phyloP scores from a whole-genome alignment of 2,329 filamentous ascomycete genomes.

The Penicillium sp. region DNA sequence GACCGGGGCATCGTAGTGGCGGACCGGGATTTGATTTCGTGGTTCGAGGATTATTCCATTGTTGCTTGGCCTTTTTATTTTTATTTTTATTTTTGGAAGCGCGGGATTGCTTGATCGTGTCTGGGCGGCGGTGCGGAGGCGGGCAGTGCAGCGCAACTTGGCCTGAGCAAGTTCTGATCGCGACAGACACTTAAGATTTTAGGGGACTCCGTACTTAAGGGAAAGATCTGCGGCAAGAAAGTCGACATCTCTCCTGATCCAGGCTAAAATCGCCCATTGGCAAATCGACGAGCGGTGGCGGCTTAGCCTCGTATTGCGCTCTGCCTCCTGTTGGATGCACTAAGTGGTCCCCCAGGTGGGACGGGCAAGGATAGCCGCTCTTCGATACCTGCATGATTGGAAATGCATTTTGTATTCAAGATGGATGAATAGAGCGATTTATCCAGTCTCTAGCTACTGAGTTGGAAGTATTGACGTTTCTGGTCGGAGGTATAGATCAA shows the following conservation, averaged over 20 bases:
- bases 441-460: no score
- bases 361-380: background rate
- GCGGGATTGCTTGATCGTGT: background rate
- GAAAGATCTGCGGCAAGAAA: slow-evolving; percentile 12
- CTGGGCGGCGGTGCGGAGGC: background rate
- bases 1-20: slow-evolving; percentile 29
- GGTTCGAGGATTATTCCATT: slow-evolving; percentile 18
- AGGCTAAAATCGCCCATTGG: background rate
- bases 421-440: no score
- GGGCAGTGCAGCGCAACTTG: background rate
- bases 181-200: background rate
- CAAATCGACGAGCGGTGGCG: slow-evolving; percentile 8
- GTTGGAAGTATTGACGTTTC: no score
- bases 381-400: background rate
- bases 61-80: background rate
- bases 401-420: background rate
- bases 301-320: slow-evolving; percentile 22
- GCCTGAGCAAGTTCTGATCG: background rate
- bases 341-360: background rate
- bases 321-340: slow-evolving; percentile 1
- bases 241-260: background rate
- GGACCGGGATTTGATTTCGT: background rate
- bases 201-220: slow-evolving; percentile 6
- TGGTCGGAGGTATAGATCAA: background rate
- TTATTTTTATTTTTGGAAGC: background rate